Base-by-base conservation (phyloP, 1,139 yeast species). In the Debaryomyces subglobosus region DNA sequence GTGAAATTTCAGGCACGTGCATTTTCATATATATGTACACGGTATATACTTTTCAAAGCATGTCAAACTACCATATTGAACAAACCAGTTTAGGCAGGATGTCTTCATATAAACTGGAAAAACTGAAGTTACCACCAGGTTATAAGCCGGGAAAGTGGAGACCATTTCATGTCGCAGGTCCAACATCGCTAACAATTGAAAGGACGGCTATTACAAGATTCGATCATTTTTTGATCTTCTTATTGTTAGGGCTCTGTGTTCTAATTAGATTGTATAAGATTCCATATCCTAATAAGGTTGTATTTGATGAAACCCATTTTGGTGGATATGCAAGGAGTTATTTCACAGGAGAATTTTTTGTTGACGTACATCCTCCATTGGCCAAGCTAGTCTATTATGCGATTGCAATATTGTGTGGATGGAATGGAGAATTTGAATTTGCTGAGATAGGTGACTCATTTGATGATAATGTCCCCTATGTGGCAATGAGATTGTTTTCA, bases 281-380 rank as follows among this genome's bases (percentile, higher is more conserved):
- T 43, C 77, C 81, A 42, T 65, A 73, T 51, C 99, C 99, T 15
- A 69, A 81, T 54, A 80, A 89, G 38, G 96, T 94, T 43, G 97
- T 94, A 30, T 94, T 94, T 64, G 99, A 94, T 72, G 99, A 94
- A 67, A 91, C 85, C 44, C 91, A 86, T 64, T 69, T 74, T 44
- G 72, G 73, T 6, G 65, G 68, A 7, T 70, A 63, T 52, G 67
- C 65, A 2, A 51, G 61, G 49, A 76, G 79, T 50, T 89, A 87
- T 68, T 67, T 75, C 53, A 69, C 69, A 37, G 89, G 90, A n/a
- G 73, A 77, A 39, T 85, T 81, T 55, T 85, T 81, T 58, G 60
- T 84, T 15, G 87, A 81, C 53, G 72, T 77, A 2, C 81, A 84
- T 48, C 91, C 92, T 0, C 91, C 92, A 2, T 66, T 86, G 38